Evolutionary conservation across 83 land plant genomes (phyloP), one percentile per base, ranked within the genome.

Genomic region (Picea abies): DNA sequence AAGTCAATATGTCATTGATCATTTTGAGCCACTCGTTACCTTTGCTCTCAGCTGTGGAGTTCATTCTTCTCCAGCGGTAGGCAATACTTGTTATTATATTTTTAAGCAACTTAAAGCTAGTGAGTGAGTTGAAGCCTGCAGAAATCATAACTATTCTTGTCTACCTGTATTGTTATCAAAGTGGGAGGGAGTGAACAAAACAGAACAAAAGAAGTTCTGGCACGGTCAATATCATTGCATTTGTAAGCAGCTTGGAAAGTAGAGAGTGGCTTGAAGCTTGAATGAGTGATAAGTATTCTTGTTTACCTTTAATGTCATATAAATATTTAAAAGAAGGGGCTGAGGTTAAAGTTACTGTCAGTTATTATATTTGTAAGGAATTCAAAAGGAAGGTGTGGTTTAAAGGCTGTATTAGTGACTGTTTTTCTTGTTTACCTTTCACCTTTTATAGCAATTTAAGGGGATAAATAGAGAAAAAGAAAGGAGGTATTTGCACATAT

Each of bases 21-120:
- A 75, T 25, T 82, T 79, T 23, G 97, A 94, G 63, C 95, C 98
- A 4, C 86, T 89, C 14, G 88, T 90, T 61, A 47, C 80, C 63
- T 96, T 96, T 85, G 97, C 94, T 72, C 91, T 95, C 20, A 90
- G 92, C 87, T 86, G 90, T 87, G 98, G 98, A 69, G 84, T 90
- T 80, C 84, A 84, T 62, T 95, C 98, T 58, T 95, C 96, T 20
- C 98, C 96, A 58, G 91, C 91, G 83, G 98, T 95, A 90, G 52
- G 89, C 70, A 47, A 23, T 15, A 37, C 22, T 75, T 75, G 5
- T 11, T 4, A 47, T 49, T n/a, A 23, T 75, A 25, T 75, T 47
- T 47, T 0, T 22, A 75, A 44, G 56, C 47, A 75, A 75, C 12
- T 47, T 47, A 47, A 1, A 75, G 2, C 4, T 71, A 71, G 23